Percentiles rank a stretch among this genome's conserved stretches.
Conservation (phyloP, 2,329 filamentous ascomycete genomes). For the Passalora sequoiae region DNA sequence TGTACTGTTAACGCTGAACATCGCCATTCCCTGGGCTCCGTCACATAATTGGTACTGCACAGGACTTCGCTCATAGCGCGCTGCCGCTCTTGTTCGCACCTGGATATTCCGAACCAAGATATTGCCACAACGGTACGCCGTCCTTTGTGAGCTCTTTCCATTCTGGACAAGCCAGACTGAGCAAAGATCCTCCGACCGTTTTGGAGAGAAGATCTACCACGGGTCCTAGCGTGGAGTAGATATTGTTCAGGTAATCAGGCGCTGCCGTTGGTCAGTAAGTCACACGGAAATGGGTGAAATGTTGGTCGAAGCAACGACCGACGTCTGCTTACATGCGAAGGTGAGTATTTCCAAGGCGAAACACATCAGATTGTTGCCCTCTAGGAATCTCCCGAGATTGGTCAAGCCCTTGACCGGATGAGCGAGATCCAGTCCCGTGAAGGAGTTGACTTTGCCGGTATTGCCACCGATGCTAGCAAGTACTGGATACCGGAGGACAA, state of each 20-base stretch:
- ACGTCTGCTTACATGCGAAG: slow-evolving; percentile 23
- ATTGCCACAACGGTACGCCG: slow-evolving; percentile 20
- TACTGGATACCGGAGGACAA: slow-evolving; percentile 18
- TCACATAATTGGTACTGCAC: no score
- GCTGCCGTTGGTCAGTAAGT: no score
- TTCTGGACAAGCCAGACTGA: slow-evolving; percentile 19
- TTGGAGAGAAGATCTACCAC: slow-evolving; percentile 16
- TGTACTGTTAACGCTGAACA: no score
- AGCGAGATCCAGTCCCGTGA: slow-evolving; percentile 23
- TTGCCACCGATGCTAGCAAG: slow-evolving; percentile 24
- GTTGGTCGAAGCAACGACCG: not conserved
- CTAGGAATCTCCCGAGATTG: slow-evolving; percentile 30
- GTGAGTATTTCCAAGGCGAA: slow-evolving; percentile 29
- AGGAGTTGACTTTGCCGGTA: slow-evolving; percentile 23
- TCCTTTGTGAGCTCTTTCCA: slow-evolving; percentile 18
- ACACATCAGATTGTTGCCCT: slow-evolving; percentile 18
- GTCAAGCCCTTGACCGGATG: slow-evolving; percentile 40
- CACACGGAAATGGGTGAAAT: no score
- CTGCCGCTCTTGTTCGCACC: slow-evolving; percentile 19
- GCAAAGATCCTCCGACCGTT: slow-evolving; percentile 12
- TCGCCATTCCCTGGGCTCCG: no score
- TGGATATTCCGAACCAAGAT: slow-evolving; percentile 16
- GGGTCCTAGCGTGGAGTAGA: slow-evolving; percentile 21
- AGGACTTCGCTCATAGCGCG: not conserved
- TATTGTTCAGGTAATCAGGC: slow-evolving; percentile 32